Base-by-base conservation (phyloP, 306 rosid genomes). In the Trifolium dubium region DNA sequence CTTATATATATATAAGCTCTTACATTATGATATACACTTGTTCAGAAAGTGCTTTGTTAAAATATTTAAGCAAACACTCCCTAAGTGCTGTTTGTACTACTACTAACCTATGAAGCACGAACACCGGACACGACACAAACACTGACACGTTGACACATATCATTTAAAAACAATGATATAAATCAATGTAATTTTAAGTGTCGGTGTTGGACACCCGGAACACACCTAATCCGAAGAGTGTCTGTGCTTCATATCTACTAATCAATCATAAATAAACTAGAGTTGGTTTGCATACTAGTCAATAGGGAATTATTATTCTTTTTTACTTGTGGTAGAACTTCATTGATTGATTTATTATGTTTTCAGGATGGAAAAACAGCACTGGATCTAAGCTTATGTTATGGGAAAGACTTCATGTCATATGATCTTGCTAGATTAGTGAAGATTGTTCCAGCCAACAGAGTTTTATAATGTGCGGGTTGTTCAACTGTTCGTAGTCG, bases 291-390 rank as follows among this genome's bases (percentile, higher is more conserved):
- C 41, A 17, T 23, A 4, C 49, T 10, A 41, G 10, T 59, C 17
- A 62, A 31, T 19, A 32, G 28, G n/a, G n/a, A 13, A 34, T 14
- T 6, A 32, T 72, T 47, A 14, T 71, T 23, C 10, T 65, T 64
- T 37, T 63, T 37, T 37, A 18, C 73, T 77, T 70, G 10, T 44
- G 28, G 17, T 76, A 17, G 47, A 66, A 77, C 39, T 34, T 64
- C 9, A 69, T 66, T 81, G 15, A 35, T 39, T 67, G 34, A n/a
- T 40, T 69, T 77, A 3, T 69, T 85, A n/a, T n/a, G n/a, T n/a
- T n/a, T n/a, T 85, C 89, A 94, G 99, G 96, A 84, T n/a, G 97
- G 99, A 40, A 88, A 80, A 83, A 89, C 92, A 46, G 75, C 96
- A 12, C 51, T 94, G 85, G 96, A 94, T 86, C 75, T 91, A 65